These are phyloP conservation scores for Tolypocladium tundrense DNA, from an alignment of 2,329 filamentous ascomycete genomes.

Conservation along the genomic window DNA sequence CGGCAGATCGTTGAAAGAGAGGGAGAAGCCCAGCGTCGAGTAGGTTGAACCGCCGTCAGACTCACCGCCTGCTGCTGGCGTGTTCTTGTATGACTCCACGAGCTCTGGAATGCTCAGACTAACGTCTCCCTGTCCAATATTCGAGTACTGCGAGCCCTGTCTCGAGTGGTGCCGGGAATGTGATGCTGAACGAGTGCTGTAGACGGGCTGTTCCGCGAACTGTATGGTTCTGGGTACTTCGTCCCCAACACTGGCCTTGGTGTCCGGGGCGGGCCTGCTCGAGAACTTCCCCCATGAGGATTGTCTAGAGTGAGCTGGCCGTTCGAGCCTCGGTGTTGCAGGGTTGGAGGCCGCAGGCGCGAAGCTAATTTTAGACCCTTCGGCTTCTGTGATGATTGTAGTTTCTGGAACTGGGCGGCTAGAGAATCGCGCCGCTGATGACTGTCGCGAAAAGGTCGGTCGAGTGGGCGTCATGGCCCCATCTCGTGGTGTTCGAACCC, in stretches of 20 bases:
- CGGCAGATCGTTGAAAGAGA: conserved; percentile 81
- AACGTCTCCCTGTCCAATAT: conserved; percentile 20
- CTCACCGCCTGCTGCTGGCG: conserved; percentile 11
- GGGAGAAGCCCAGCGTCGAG: conserved; percentile 51
- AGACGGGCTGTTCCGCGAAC: conserved; percentile 37
- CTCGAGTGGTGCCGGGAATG: conserved; percentile 26
- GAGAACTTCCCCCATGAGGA: conserved; percentile 48
- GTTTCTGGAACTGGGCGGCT: conserved; percentile 65
- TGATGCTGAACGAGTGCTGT: conserved; percentile 11
- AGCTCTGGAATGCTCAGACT: conserved; percentile 34
- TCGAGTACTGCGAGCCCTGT: conserved; percentile 24
- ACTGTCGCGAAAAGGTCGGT: conserved; percentile 40
- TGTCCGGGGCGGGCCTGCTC: conserved; percentile 52
- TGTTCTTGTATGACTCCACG: conserved; percentile 26
- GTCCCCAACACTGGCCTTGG: conserved; percentile 42
- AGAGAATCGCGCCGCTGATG: conserved; percentile 53
- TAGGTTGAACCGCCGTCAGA: conserved; percentile 31
- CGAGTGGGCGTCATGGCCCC: conserved; percentile 19
- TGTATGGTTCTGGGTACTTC: conserved; percentile 51
- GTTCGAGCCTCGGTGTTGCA: conserved; percentile 18
- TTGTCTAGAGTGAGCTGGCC: conserved; percentile 28
- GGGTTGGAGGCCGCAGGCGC: conserved; percentile 22
- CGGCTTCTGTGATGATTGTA: conserved; percentile 53
- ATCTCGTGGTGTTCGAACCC: conserved; percentile 10
- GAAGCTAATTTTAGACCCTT: conserved; percentile 58